Evolutionary conservation across 176 grass and related monocot species (phyloP).

Genomic region (Secale cereale): DNA sequence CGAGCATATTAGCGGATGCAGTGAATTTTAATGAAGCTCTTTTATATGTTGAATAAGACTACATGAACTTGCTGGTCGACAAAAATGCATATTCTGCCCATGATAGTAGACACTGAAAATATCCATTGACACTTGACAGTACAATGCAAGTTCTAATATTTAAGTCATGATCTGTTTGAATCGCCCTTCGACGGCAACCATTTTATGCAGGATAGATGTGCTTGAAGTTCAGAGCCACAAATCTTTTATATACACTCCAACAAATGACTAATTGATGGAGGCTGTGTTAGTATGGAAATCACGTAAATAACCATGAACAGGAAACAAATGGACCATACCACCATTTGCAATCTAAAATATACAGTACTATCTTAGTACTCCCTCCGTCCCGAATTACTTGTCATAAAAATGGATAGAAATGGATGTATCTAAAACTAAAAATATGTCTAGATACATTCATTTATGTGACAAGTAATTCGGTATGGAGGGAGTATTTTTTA

Average conservation of each 20-base stretch:
- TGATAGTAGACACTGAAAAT: not conserved
- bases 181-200: not conserved
- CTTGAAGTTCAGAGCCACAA: not conserved
- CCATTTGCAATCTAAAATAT: not conserved
- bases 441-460: no score
- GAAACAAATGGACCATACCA: not conserved
- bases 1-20: not conserved
- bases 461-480: no score
- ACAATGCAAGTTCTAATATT: not conserved
- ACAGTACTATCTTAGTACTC: no score
- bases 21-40: not conserved
- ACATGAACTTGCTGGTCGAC: not conserved
- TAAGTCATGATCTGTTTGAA: not conserved
- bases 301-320: not conserved
- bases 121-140: not conserved
- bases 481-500: not conserved
- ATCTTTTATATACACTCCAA: not conserved
- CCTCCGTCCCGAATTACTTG: no score
- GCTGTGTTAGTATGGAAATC: not conserved
- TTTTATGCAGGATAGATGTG: not conserved
- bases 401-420: no score
- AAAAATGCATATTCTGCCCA: not conserved
- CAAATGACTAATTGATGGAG: not conserved
- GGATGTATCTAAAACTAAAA: no score
- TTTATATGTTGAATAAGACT: conserved; percentile 5